A percentile compares a stretch with the other conserved stretches of the same genome.
phyloP scores from a whole-genome alignment of 108 stramenopile species.

The Schizochytrium sp. region DNA sequence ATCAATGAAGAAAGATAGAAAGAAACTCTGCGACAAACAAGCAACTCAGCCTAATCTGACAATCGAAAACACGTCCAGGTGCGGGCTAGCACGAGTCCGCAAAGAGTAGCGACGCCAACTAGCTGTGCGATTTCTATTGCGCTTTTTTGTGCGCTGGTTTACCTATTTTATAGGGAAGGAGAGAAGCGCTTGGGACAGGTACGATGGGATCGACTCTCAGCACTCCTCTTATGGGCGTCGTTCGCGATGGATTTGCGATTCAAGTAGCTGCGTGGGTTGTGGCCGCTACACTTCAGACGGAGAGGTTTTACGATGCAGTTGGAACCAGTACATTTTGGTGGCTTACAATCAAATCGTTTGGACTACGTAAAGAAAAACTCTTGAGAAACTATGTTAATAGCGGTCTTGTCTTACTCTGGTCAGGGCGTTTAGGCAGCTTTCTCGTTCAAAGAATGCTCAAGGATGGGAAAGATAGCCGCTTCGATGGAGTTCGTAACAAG shows the following conservation, averaged over 20 bases:
- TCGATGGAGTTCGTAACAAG: constrained; percentile 27
- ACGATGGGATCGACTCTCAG: background rate
- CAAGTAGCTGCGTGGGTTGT: constrained; percentile 26
- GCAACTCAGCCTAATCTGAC: no score
- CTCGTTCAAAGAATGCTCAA: background rate
- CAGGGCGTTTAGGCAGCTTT: constrained; percentile 10
- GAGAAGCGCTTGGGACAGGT: background rate
- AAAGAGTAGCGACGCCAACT: no score
- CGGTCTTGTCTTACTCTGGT: constrained; percentile 29
- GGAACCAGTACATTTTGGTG: constrained; percentile 49
- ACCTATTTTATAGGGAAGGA: no score
- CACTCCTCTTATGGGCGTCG: background rate
- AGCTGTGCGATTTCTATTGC: no score
- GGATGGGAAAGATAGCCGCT: constrained; percentile 46
- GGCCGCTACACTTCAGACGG: constrained; percentile 29
- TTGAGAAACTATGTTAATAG: constrained; percentile 38
- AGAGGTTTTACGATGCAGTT: constrained; percentile 6
- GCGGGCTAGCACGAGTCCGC: no score
- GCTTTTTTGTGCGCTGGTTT: no score
- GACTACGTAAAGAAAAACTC: background rate
- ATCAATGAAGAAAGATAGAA: no score
- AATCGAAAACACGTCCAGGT: no score
- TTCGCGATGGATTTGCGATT: constrained; percentile 25
- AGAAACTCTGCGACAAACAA: no score
- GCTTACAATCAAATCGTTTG: background rate